A percentile compares a stretch with the other conserved stretches of the same genome.
Evolutionary conservation across 2,329 filamentous ascomycete genomes (phyloP).

Genomic region (Rhinocladiella mackenziei): DNA sequence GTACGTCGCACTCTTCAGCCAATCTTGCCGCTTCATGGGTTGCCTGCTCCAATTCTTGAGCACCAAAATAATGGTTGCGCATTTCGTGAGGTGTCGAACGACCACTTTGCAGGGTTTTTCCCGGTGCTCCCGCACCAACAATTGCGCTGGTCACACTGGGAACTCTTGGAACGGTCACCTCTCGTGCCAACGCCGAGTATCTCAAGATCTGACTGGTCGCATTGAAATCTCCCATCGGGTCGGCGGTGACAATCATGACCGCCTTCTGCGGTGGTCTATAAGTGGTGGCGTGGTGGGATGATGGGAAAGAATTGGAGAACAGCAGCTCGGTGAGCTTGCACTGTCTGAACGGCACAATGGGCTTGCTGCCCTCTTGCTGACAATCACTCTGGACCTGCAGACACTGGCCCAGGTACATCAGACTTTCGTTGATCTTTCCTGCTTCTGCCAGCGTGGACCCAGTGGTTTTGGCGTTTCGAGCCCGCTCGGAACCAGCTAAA

Average conservation of each 20-base stretch:
- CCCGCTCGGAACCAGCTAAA: conserved; percentile 71
- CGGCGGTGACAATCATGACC: conserved; percentile 94
- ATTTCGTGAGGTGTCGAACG: conserved; percentile 46
- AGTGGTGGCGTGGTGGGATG: conserved; percentile 47
- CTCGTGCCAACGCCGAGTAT: conserved; percentile 86
- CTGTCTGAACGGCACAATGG: conserved; percentile 73
- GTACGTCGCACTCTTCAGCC: conserved; percentile 68
- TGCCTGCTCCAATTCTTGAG: conserved; percentile 75
- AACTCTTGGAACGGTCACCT: conserved; percentile 85
- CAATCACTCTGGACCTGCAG: conserved; percentile 89
- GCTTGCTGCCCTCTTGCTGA: conserved; percentile 64
- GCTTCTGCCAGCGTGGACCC: conserved; percentile 90
- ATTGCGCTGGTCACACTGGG: conserved; percentile 77
- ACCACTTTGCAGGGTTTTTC: conserved; percentile 31
- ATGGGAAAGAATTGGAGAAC: conserved; percentile 83
- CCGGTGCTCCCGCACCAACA: conserved; percentile 32
- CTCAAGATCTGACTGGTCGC: conserved; percentile 93
- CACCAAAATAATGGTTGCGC: conserved; percentile 45
- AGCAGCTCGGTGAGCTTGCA: conserved; percentile 81
- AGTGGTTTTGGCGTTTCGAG: conserved; percentile 87
- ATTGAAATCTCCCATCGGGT: conserved; percentile 90
- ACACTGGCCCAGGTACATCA: conserved; percentile 98
- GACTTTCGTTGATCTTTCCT: conserved; percentile 95
- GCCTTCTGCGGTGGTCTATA: conserved; percentile 71
- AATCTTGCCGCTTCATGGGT: conserved; percentile 78